Base-by-base conservation (phyloP, 306 rosid genomes). In the Prunus dulcis region DNA sequence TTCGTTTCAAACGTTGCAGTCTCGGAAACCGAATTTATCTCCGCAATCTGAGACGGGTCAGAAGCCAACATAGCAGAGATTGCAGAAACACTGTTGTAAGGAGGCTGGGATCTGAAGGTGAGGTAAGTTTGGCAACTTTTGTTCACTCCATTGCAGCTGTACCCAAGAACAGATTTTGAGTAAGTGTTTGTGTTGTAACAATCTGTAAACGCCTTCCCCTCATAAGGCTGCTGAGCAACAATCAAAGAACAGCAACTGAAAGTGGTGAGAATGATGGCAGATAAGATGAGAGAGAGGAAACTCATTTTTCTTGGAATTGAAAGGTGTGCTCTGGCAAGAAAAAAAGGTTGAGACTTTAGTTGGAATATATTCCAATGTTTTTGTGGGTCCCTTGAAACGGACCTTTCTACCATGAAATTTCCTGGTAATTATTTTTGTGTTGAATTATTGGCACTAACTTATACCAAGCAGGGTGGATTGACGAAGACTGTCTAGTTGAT, bases 51-150 rank as follows among this genome's bases (percentile, higher is more conserved):
- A 2, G 83, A 80, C 9, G 95, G 91, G 75, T 94, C 86, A 20
- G 95, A 82, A 27, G 82, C 77, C 41, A 91, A 80, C 14, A 92
- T 72, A 27, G 72, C 8, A 3, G 98, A 90, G 17, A 94, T 91
- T 74, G 91, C 71, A 50, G 88, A 78, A 56, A 94, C 91, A 5
- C 89, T 75, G 74, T 64, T 81, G 81, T 89, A 92, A 12, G 93
- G 84, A 25, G 93, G 84, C 66, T 75, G 87, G 13, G 97, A 78
- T 82, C 92, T 86, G 87, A 90, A 94, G 64, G 96, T 92, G 70
- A 94, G 91, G 74, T 87, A 94, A 11, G 95, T 57, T 55, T 86
- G 90, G 87, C 97, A 94, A n/a, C 73, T 89, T n/a, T 19, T 84
- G 68, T 82, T 85, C 9, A 71, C 20, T 23, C 97, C 90, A 63